These are phyloP conservation scores for Fusarium pininemorale DNA, from an alignment of 2,329 filamentous ascomycete genomes.

Conservation along the genomic window DNA sequence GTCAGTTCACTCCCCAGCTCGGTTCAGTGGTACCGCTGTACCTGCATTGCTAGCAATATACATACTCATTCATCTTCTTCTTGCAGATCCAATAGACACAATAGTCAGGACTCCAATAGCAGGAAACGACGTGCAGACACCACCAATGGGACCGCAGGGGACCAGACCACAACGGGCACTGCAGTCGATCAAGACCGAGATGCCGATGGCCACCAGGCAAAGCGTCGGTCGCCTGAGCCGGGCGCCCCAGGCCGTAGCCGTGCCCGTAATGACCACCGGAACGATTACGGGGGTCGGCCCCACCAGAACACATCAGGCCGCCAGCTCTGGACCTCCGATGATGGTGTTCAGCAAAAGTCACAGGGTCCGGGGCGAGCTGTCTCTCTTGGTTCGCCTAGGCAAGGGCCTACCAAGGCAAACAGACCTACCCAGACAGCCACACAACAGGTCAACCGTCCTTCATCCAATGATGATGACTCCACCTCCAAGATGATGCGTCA, in stretches of 20 bases:
- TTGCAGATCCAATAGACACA: neutral
- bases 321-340: conserved; percentile 44
- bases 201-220: conserved; percentile 30
- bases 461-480: conserved; percentile 11
- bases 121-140: conserved; percentile 13
- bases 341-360: conserved; percentile 24
- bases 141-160: neutral
- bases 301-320: conserved; percentile 35
- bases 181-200: conserved; percentile 4
- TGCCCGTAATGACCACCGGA: conserved; percentile 22
- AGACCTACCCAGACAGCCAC: neutral
- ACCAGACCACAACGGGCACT: neutral
- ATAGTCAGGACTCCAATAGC: neutral
- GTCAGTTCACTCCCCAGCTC: conserved; percentile 1
- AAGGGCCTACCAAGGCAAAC: conserved; percentile 4
- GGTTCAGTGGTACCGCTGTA: neutral
- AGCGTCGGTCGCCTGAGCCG: conserved; percentile 43
- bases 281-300: conserved; percentile 33
- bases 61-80: neutral
- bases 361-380: conserved; percentile 11
- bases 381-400: conserved; percentile 1
- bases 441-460: neutral
- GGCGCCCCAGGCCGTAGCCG: conserved; percentile 11
- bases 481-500: conserved; percentile 26
- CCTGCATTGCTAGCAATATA: neutral